phyloP scores from a whole-genome alignment of 306 rosid species.

The Coriaria nepalensis region DNA sequence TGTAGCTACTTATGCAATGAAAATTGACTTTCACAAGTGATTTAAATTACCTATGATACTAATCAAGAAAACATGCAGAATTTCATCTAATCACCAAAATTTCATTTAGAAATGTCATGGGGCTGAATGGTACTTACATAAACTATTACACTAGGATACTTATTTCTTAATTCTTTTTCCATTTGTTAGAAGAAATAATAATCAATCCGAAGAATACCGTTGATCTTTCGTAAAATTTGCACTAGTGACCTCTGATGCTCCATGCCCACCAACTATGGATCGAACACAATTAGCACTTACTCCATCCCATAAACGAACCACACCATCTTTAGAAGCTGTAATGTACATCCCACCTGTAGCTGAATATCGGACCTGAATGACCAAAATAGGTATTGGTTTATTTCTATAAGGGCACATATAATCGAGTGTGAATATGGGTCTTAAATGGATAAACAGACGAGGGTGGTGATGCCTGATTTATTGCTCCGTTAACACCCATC shows the following conservation, averaged over 20 bases:
- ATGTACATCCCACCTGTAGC: constrained; percentile 72
- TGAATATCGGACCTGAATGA: constrained; percentile 70
- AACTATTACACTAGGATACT: constrained; percentile 1
- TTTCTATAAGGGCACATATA: constrained; percentile 1
- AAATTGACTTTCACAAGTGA: too few species aligned
- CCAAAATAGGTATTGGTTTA: constrained; percentile 14
- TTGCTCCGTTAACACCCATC: constrained; percentile 52
- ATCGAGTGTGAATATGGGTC: constrained; percentile 1
- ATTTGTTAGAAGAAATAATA: not conserved
- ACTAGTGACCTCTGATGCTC: constrained; percentile 67
- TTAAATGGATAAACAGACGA: not conserved
- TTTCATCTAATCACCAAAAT: too few species aligned
- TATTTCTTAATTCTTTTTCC: not conserved
- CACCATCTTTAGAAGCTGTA: constrained; percentile 86
- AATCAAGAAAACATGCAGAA: too few species aligned
- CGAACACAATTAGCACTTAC: constrained; percentile 61
- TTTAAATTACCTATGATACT: too few species aligned
- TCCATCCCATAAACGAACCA: constrained; percentile 83
- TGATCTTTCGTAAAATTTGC: constrained; percentile 75
- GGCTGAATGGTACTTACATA: too few species aligned
- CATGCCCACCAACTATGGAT: constrained; percentile 65
- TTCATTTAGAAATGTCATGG: too few species aligned
- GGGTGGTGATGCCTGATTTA: constrained; percentile 65
- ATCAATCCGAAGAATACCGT: constrained; percentile 22
- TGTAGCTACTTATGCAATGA: too few species aligned